Evolutionary conservation across 176 grass and related monocot species (phyloP), one percentile per base, ranked within the genome.

Genomic region (Tillandsia fasciculata): DNA sequence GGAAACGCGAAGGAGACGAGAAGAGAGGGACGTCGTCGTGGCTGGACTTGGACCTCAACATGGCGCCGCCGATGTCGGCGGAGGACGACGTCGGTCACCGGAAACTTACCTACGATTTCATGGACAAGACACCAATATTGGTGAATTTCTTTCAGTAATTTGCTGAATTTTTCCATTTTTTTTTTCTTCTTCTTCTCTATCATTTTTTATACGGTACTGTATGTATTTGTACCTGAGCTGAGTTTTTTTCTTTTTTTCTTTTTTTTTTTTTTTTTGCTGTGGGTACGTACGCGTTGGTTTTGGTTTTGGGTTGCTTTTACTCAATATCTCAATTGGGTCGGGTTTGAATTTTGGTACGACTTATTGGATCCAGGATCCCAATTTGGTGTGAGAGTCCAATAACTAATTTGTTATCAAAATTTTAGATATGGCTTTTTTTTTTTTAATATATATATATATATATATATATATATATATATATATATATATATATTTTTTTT

Each of bases 41-140:
- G 52, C 48, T 77, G 53, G 75, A 77, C 12, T 42, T 77, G 53
- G 69, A 77, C 65, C 8, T 51, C 33, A 42, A 42, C 33, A 42
- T 42, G 33, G 33, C 33, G 33, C 65, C 53, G 5, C 75, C 75
- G 53, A 12, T 52, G 11, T 52, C 67, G 5, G 65, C 6, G 17
- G 53, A 69, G 53, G 29, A 53, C 20, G 68, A 23, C 20, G 11
- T 15, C 9, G 68, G 63, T 11, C 50, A 20, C 42, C 26, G 53
- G 18, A 59, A 63, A 10, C 49, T 68, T 52, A 50, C 22, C 18
- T 63, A 69, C 11, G 75, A 77, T 29, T 26, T 77, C 15, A 26
- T 70, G 12, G 68, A 53, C 12, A 70, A 51, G 49, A 8, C 20
- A 12, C 68, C 50, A 18, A 17, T 59, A 14, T 20, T 70, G 50